A percentile compares a stretch with the other conserved stretches of the same genome.
Evolutionary conservation across 2,329 filamentous ascomycete species (phyloP).

Genomic region (Cordyceps pruinosa): DNA sequence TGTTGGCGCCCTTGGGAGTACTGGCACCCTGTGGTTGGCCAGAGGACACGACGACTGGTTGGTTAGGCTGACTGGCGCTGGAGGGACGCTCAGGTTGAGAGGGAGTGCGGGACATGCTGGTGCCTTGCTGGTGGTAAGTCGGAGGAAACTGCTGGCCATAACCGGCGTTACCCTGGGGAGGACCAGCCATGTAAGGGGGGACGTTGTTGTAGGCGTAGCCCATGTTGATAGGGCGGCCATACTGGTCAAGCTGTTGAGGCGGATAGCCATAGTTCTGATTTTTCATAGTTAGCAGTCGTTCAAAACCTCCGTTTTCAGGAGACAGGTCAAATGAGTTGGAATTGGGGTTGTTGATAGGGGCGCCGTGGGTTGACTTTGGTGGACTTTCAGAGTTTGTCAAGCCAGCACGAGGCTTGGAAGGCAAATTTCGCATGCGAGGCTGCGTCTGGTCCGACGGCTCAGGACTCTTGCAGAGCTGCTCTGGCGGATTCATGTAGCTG

Average conservation of each 20-base stretch:
- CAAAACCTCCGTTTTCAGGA: constrained; percentile 63
- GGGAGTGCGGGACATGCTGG: constrained; percentile 72
- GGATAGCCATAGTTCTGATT: constrained; percentile 58
- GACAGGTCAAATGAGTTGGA: constrained; percentile 51
- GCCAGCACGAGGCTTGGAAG: background rate
- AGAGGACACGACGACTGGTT: constrained; percentile 56
- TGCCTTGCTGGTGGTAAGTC: constrained; percentile 47
- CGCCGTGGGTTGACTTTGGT: constrained; percentile 5
- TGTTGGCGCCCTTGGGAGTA: constrained; percentile 35
- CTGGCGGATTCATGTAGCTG: constrained; percentile 2
- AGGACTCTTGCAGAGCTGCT: constrained; percentile 2
- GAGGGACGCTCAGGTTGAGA: constrained; percentile 67
- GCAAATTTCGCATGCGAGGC: background rate
- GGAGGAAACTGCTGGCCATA: constrained; percentile 39
- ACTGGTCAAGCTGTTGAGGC: constrained; percentile 36
- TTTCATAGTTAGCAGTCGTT: constrained; percentile 64
- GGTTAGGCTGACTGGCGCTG: constrained; percentile 55
- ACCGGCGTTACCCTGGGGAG: constrained; percentile 38
- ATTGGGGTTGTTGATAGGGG: constrained; percentile 21
- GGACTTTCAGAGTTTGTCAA: constrained; percentile 3
- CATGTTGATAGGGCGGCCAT: constrained; percentile 31
- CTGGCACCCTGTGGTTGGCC: constrained; percentile 49
- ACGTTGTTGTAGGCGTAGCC: constrained; percentile 39
- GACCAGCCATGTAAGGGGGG: constrained; percentile 41
- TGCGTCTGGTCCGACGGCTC: background rate